These are phyloP conservation scores for Myxozyma nipponensis DNA, from an alignment of 805 yeast species.

Conservation along the genomic window DNA sequence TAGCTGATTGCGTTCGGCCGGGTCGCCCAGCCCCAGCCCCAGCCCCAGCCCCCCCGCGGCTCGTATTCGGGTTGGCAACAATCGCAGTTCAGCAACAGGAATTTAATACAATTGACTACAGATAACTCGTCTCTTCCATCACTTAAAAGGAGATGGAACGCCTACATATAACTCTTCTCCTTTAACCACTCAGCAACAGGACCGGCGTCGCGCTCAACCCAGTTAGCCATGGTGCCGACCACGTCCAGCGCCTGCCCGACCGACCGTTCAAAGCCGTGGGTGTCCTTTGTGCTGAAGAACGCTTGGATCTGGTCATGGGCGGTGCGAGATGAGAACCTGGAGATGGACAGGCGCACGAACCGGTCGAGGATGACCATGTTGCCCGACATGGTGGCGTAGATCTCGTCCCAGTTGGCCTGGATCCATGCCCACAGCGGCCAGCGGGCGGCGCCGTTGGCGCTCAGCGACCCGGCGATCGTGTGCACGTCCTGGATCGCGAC, in stretches of 20 bases:
- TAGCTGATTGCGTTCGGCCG: too few species aligned
- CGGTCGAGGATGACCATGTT: constrained; percentile 53
- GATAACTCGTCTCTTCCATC: too few species aligned
- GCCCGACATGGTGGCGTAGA: constrained; percentile 45
- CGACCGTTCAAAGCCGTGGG: constrained; percentile 56
- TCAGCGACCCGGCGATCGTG: constrained; percentile 47
- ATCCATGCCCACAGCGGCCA: constrained; percentile 49
- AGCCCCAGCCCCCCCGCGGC: too few species aligned
- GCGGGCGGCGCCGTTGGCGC: constrained; percentile 46
- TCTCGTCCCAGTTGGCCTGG: constrained; percentile 45
- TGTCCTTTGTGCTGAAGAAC: constrained; percentile 48
- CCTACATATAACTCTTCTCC: constrained; percentile 27
- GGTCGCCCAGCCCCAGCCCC: too few species aligned
- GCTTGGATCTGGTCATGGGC: constrained; percentile 39
- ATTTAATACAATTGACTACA: too few species aligned
- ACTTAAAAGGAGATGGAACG: too few species aligned
- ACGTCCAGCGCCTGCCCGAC: constrained; percentile 54
- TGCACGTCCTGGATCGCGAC: constrained; percentile 55
- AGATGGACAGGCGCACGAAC: constrained; percentile 41
- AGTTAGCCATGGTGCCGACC: constrained; percentile 46
- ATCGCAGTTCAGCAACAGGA: not conserved
- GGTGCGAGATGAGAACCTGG: constrained; percentile 38
- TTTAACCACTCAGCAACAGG: constrained; percentile 47
- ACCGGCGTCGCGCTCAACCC: constrained; percentile 47
- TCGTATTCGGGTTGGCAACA: not conserved